These are phyloP conservation scores for Aspergillus viridinutans DNA, from an alignment of 2,329 filamentous ascomycete species.

Conservation along the genomic window DNA sequence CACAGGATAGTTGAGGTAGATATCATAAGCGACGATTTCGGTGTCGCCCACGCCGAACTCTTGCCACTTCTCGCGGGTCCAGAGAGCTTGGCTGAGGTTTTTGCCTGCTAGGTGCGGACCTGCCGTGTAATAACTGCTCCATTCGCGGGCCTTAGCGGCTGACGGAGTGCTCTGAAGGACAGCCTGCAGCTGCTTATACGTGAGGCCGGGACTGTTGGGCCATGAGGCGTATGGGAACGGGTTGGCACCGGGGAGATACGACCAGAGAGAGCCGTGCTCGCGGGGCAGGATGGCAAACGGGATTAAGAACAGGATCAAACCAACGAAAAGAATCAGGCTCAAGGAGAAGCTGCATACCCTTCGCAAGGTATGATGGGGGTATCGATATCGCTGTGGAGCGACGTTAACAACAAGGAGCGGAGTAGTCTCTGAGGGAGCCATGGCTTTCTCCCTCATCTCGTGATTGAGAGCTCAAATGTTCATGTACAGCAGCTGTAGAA, in stretches of 20 bases:
- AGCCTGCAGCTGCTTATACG: slow-evolving; percentile 52
- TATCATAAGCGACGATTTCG: slow-evolving; percentile 65
- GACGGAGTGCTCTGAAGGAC: slow-evolving; percentile 53
- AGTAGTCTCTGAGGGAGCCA: slow-evolving; percentile 37
- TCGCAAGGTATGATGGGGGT: slow-evolving; percentile 41
- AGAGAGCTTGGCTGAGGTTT: slow-evolving; percentile 71
- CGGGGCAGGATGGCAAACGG: slow-evolving; percentile 37
- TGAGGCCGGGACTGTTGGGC: slow-evolving; percentile 45
- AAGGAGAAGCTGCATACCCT: slow-evolving; percentile 41
- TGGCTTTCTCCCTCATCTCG: slow-evolving; percentile 34
- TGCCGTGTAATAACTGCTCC: slow-evolving; percentile 73
- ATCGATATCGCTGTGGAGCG: slow-evolving; percentile 36
- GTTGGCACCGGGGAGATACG: slow-evolving; percentile 38
- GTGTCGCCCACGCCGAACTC: slow-evolving; percentile 61
- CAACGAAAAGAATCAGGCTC: slow-evolving; percentile 33
- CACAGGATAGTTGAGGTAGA: slow-evolving; percentile 73
- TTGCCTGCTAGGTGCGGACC: slow-evolving; percentile 73
- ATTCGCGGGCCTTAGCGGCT: slow-evolving; percentile 58
- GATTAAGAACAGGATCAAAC: slow-evolving; percentile 39
- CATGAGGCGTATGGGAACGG: slow-evolving; percentile 37
- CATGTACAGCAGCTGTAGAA: background rate
- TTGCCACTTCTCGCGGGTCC: slow-evolving; percentile 71
- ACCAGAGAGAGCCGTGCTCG: slow-evolving; percentile 34
- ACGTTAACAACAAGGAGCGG: slow-evolving; percentile 42
- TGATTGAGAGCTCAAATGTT: slow-evolving; percentile 1